Conservation (phyloP, 2,329 filamentous ascomycete species). For the Claviceps fusiformis region DNA sequence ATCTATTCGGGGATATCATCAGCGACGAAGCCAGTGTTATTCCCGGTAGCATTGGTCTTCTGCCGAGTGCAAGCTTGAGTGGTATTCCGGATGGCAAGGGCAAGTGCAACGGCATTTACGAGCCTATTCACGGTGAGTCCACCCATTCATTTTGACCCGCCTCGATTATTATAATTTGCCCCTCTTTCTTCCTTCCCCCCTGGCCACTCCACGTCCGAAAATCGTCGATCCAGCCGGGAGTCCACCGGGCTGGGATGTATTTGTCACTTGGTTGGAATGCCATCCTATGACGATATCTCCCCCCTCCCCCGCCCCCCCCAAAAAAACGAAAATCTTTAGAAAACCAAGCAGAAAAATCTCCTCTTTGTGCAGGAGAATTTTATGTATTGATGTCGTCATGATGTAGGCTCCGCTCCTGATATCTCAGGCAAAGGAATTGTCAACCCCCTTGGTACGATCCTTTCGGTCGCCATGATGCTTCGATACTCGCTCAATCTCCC, state of each 20-base stretch:
- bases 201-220: neutral
- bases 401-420: constrained; percentile 46
- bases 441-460: constrained; percentile 71
- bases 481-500: constrained; percentile 78
- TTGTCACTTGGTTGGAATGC: neutral
- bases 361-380: neutral
- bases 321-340: neutral
- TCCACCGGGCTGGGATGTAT: neutral
- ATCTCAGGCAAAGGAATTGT: constrained; percentile 54
- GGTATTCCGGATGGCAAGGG: constrained; percentile 22
- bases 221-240: neutral
- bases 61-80: constrained; percentile 31
- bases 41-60: constrained; percentile 28
- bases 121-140: constrained; percentile 53
- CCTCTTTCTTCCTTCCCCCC: too few relatives aligned
- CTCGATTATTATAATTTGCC: neutral
- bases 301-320: too few relatives aligned
- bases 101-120: constrained; percentile 58
- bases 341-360: neutral
- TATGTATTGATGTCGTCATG: neutral
- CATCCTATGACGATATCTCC: neutral
- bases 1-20: constrained; percentile 86
- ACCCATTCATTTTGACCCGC: neutral
- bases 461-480: constrained; percentile 91
- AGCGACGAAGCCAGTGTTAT: constrained; percentile 74